A percentile compares a stretch with the other conserved stretches of the same genome.
These are phyloP conservation scores for Kokia cookei DNA, from an alignment of 441 rosid genomes.

Conservation along the genomic window DNA sequence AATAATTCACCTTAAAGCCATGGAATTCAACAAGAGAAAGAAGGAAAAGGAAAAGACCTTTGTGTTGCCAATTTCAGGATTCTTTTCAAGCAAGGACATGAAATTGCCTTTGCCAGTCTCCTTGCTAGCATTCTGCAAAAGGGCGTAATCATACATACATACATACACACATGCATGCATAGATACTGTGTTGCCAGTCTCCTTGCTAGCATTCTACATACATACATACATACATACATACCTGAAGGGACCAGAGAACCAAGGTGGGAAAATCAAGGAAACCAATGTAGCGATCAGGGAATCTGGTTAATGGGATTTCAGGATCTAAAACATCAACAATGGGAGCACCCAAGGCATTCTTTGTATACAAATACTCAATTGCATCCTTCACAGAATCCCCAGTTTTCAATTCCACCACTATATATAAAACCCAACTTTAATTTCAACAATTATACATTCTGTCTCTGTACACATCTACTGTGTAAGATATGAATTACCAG, in stretches of 20 bases:
- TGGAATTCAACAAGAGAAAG: background rate
- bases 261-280: conserved; percentile 30
- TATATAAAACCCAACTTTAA: background rate
- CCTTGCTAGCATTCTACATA: background rate
- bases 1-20: background rate
- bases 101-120: conserved; percentile 4
- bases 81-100: conserved; percentile 30
- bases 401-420: conserved; percentile 29
- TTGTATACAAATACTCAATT: conserved; percentile 22
- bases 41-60: conserved; percentile 14
- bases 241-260: conserved; percentile 32
- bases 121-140: background rate
- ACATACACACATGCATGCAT: no score
- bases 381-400: conserved; percentile 33
- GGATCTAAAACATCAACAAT: conserved; percentile 30
- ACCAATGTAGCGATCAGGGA: conserved; percentile 32
- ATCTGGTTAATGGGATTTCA: conserved; percentile 13
- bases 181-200: no score
- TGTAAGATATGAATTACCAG: conserved; percentile 17
- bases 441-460: no score
- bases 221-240: background rate
- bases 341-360: conserved; percentile 27
- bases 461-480: background rate
- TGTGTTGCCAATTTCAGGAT: conserved; percentile 28
- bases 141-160: no score